phyloP scores from a whole-genome alignment of 2,329 filamentous ascomycete genomes.

The Monascus ruber region DNA sequence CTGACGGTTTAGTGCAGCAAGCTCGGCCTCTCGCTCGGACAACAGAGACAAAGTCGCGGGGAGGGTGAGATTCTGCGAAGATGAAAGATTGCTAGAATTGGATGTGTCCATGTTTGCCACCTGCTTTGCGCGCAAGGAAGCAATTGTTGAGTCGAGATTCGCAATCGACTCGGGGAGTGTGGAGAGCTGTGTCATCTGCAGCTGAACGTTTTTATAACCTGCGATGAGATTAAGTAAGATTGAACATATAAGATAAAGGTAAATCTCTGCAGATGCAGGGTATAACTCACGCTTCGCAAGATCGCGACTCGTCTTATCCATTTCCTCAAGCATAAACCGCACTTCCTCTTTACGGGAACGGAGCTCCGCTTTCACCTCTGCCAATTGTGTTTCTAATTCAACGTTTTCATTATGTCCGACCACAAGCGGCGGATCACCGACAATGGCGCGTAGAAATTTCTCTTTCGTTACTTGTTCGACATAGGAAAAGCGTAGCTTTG shows the following conservation, averaged over 20 bases:
- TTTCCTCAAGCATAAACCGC: conserved; percentile 56
- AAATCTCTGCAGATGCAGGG: neutral
- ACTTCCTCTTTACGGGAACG: conserved; percentile 74
- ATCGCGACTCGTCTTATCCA: conserved; percentile 59
- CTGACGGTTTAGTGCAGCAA: conserved; percentile 31
- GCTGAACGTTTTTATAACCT: conserved; percentile 45
- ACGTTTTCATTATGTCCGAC: conserved; percentile 74
- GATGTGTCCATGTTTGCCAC: conserved; percentile 52
- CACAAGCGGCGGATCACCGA: conserved; percentile 78
- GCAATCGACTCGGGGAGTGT: conserved; percentile 42
- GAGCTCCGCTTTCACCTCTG: conserved; percentile 59
- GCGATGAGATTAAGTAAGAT: neutral
- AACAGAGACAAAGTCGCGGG: conserved; percentile 30
- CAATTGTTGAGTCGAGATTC: conserved; percentile 40
- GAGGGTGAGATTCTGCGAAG: conserved; percentile 29
- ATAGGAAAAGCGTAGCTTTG: conserved; percentile 92
- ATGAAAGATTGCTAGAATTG: conserved; percentile 13
- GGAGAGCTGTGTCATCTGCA: conserved; percentile 41
- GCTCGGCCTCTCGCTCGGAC: conserved; percentile 28
- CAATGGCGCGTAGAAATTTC: conserved; percentile 87
- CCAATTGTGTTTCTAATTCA: conserved; percentile 59
- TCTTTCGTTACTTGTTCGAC: conserved; percentile 98
- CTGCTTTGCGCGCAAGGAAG: conserved; percentile 42
- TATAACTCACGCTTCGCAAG: conserved; percentile 43
- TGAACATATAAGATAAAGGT: neutral